phyloP scores from a whole-genome alignment of 345 rosid species.

The Iberis pinnata region DNA sequence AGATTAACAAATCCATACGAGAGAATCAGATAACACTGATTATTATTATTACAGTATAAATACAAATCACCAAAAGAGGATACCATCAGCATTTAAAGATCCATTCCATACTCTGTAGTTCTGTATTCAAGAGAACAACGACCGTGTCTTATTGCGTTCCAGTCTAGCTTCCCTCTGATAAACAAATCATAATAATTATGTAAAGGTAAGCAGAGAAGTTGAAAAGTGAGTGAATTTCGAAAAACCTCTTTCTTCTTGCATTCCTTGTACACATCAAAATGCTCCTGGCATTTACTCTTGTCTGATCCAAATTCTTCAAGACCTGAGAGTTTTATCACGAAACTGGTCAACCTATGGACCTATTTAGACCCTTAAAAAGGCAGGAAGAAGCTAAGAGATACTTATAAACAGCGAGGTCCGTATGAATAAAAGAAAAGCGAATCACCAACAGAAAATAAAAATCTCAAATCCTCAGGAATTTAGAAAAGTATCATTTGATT shows the following conservation, averaged over 20 bases:
- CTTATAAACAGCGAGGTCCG: too few relatives aligned
- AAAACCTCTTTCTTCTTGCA: constrained; percentile 93
- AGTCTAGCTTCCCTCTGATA: constrained; percentile 86
- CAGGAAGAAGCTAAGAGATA: too few relatives aligned
- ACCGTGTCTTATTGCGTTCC: constrained; percentile 74
- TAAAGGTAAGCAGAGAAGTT: constrained; percentile 3
- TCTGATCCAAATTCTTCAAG: constrained; percentile 76
- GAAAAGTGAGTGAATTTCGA: not conserved
- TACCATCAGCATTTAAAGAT: constrained; percentile 7
- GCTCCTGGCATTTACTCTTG: constrained; percentile 89
- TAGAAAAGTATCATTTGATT: too few relatives aligned
- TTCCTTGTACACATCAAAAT: constrained; percentile 88
- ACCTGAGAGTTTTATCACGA: constrained; percentile 39
- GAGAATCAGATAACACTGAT: too few relatives aligned
- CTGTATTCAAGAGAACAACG: constrained; percentile 60
- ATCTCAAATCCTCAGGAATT: too few relatives aligned
- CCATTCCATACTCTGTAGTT: too few relatives aligned
- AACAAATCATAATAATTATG: not conserved
- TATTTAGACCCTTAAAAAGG: too few relatives aligned
- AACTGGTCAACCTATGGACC: constrained; percentile 3
- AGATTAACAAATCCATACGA: too few relatives aligned
- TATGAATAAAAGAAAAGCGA: not conserved
- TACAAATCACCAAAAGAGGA: not conserved
- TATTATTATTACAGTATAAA: too few relatives aligned
- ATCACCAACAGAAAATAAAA: too few relatives aligned